Base-by-base conservation (phyloP, 176 grass and related monocot genomes). In the Carex parvula region DNA sequence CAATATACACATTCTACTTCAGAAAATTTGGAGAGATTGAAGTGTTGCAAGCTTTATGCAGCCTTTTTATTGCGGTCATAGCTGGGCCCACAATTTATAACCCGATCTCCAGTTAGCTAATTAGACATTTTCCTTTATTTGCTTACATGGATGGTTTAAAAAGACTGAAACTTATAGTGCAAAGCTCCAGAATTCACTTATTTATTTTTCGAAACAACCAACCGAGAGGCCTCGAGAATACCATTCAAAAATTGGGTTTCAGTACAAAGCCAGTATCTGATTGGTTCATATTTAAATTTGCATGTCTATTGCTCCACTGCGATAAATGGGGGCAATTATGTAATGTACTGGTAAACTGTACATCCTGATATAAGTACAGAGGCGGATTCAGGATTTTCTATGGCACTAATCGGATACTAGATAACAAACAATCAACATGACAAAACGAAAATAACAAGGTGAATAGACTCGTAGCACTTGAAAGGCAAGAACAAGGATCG, bases 41-140 rank as follows among this genome's bases (percentile, higher is more conserved):
- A 69, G 79, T 64, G 88, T 90, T 92, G 79, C 96, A 98, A 18
- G 89, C 89, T 77, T 92, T 87, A 50, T 89, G 94, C 44, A 98
- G 83, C 64, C 70, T 93, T 90, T 85, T 85, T 87, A 98, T 98
- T 87, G 89, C 89, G 69, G 93, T 93, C 96, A 98, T 98, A 80
- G 85, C 89, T 82, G 80, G 18, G 59, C 80, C 60, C 59, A 82
- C 37, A 82, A 82, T 64, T 82, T 64, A 64, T 82, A 64, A 66
- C 11, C 24, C 14, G 8, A 16, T 58, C 26, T 61, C 78, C 15
- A 62, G 14, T 30, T 16, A 64, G 35, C 15, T 7, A 82, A 65
- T 82, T 65, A 82, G 58, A 82, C 15, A 12, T 1, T 48, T 64
- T 60, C 17, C 59, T 82, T 48, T 82, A 75, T 82, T 42, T 74